Percentiles rank a stretch among this genome's conserved stretches.
These are phyloP conservation scores for Cydonia oblonga DNA, from an alignment of 331 rosid species.

Conservation along the genomic window DNA sequence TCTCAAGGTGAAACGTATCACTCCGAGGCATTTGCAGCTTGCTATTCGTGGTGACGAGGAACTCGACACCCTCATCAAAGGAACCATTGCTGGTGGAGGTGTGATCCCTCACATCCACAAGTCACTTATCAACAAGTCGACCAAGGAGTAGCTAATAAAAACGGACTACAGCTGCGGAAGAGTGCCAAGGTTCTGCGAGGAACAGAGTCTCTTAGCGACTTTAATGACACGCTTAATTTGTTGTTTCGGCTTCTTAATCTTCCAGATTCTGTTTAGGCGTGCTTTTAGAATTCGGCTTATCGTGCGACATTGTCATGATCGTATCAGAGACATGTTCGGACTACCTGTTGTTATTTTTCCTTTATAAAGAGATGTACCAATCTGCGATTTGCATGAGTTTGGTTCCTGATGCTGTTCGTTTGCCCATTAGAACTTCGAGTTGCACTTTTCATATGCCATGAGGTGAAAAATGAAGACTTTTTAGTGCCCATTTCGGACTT, in stretches of 20 bases:
- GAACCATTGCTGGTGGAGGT: slow-evolving; percentile 78
- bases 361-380: not conserved
- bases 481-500: not conserved
- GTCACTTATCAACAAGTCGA: slow-evolving; percentile 68
- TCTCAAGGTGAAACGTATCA: slow-evolving; percentile 67
- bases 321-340: not conserved
- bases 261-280: slow-evolving; percentile 11
- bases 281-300: not conserved
- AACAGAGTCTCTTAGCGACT: slow-evolving; percentile 3
- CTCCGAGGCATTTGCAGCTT: slow-evolving; percentile 74
- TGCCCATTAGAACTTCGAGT: too few relatives aligned
- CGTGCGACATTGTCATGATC: not conserved
- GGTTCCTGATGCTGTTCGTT: not conserved
- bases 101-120: slow-evolving; percentile 79
- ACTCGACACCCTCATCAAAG: slow-evolving; percentile 64
- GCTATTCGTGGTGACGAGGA: slow-evolving; percentile 86
- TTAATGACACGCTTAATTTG: slow-evolving; percentile 20
- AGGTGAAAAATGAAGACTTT: not conserved
- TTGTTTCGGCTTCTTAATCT: slow-evolving; percentile 14
- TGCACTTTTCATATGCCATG: not conserved
- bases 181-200: slow-evolving; percentile 7
- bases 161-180: not conserved
- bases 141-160: slow-evolving; percentile 42
- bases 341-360: not conserved
- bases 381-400: not conserved